A percentile compares a stretch with the other conserved stretches of the same genome.
Evolutionary conservation across 108 stramenopile species (phyloP).

Genomic region (Cylindrotheca fusiformis): DNA sequence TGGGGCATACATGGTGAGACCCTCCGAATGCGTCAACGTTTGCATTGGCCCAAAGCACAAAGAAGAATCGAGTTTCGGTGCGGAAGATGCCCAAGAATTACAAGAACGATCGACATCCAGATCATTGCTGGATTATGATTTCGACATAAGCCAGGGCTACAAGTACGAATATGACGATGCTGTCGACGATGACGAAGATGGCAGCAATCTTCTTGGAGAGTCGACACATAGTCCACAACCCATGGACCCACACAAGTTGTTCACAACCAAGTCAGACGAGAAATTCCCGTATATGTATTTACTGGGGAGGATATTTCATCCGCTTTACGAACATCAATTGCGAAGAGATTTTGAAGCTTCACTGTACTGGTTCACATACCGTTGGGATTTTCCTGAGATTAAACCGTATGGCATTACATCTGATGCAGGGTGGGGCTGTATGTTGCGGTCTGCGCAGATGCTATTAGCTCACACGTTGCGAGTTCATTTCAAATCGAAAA

Average conservation of each 20-base stretch:
- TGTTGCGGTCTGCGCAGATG: conserved; percentile 98
- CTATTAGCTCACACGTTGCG: conserved; percentile 82
- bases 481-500: conserved; percentile 60
- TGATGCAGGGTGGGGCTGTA: conserved; percentile 99
- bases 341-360: conserved; percentile 41
- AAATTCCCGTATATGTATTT: conserved; percentile 31
- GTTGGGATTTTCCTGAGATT: conserved; percentile 77
- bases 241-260: conserved; percentile 8
- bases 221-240: background rate
- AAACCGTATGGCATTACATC: conserved; percentile 76
- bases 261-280: conserved; percentile 20
- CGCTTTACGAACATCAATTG: conserved; percentile 29
- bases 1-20: no score
- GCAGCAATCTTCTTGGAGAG: conserved; percentile 2
- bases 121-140: no score
- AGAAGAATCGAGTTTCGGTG: background rate
- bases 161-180: conserved; percentile 34
- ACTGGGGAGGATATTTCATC: conserved; percentile 50
- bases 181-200: conserved; percentile 23
- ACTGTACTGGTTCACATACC: conserved; percentile 79
- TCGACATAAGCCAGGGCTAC: conserved; percentile 11
- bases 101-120: background rate
- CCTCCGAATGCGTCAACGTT: no score
- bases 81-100: background rate
- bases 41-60: no score